A percentile compares a stretch with the other conserved stretches of the same genome.
Evolutionary conservation across 768 basidiomycete species (phyloP).

Genomic region (Megacollybia marginata): DNA sequence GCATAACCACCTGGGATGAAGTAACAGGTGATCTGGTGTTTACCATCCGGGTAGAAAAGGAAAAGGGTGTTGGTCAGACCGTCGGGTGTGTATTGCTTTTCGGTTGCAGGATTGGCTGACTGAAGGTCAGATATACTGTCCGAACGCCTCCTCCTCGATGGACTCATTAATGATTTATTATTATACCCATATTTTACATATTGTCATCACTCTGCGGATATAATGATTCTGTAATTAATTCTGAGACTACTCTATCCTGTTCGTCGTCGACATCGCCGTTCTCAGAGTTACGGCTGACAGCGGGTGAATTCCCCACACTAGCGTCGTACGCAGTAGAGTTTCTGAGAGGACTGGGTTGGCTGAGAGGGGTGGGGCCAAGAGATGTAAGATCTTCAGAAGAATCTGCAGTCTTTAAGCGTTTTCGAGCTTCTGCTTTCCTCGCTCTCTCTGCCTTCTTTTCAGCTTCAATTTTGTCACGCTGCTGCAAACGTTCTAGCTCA

Average conservation of each 20-base stretch:
- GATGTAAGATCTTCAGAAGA: slow-evolving; percentile 21
- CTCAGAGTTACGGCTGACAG: not conserved
- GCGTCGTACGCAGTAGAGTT: not conserved
- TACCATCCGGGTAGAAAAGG: slow-evolving; percentile 80
- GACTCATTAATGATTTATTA: slow-evolving; percentile 10
- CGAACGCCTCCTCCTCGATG: slow-evolving; percentile 36
- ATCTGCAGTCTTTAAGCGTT: slow-evolving; percentile 32
- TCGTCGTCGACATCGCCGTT: slow-evolving; percentile 2
- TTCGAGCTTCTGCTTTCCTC: slow-evolving; percentile 45
- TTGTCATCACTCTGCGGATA: not conserved
- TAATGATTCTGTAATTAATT: not conserved
- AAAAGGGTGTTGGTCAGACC: slow-evolving; percentile 77
- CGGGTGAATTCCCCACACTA: not conserved
- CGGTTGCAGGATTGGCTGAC: not conserved
- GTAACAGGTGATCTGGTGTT: slow-evolving; percentile 62
- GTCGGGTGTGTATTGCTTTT: slow-evolving; percentile 49
- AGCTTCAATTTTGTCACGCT: slow-evolving; percentile 33
- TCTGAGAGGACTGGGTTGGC: not conserved
- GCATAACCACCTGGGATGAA: slow-evolving; percentile 54
- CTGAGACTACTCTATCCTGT: not conserved
- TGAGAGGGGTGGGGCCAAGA: not conserved
- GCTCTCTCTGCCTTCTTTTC: slow-evolving; percentile 43
- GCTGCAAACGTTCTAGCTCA: slow-evolving; percentile 32
- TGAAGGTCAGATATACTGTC: slow-evolving; percentile 31
- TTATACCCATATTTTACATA: not conserved